Percentiles rank a stretch among this genome's conserved stretches.
phyloP scores from a whole-genome alignment of 2,329 filamentous ascomycete genomes.

The Botrytis squamosa region DNA sequence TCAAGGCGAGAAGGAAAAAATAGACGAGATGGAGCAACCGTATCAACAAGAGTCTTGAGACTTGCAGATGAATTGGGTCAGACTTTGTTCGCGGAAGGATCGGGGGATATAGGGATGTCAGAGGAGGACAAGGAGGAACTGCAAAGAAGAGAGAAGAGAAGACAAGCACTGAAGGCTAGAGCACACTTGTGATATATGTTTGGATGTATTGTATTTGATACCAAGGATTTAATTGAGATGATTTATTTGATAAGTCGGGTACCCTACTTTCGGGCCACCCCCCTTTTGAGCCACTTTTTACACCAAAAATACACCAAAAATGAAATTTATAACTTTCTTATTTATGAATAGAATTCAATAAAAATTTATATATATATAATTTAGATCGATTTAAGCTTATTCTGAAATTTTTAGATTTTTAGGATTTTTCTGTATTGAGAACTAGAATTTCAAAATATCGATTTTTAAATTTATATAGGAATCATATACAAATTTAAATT shows the following conservation, averaged over 20 bases:
- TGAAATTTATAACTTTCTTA: too few relatives aligned
- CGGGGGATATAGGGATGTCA: conserved; percentile 42
- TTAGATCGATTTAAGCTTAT: too few relatives aligned
- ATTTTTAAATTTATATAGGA: too few relatives aligned
- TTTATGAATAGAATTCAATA: too few relatives aligned
- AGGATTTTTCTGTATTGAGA: too few relatives aligned
- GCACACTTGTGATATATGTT: conserved; percentile 47
- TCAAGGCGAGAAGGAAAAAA: conserved; percentile 92
- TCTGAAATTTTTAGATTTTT: too few relatives aligned
- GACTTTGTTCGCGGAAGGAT: conserved; percentile 62
- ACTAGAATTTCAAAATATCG: too few relatives aligned
- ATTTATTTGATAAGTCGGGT: neutral
- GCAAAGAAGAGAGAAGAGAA: conserved; percentile 49
- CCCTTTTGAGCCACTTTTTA: too few relatives aligned
- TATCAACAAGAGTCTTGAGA: conserved; percentile 74
- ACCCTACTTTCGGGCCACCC: too few relatives aligned
- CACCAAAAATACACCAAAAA: too few relatives aligned
- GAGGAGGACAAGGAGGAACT: conserved; percentile 51
- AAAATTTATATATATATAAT: too few relatives aligned
- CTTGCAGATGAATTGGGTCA: conserved; percentile 73
- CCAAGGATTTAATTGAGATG: conserved; percentile 11
- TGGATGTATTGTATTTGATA: conserved; percentile 22
- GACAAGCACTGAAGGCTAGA: conserved; percentile 49
- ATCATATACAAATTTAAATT: too few relatives aligned
- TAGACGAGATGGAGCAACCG: conserved; percentile 85